Evolutionary conservation across 768 basidiomycete species (phyloP).

Genomic region (Crepidotus variabilis): DNA sequence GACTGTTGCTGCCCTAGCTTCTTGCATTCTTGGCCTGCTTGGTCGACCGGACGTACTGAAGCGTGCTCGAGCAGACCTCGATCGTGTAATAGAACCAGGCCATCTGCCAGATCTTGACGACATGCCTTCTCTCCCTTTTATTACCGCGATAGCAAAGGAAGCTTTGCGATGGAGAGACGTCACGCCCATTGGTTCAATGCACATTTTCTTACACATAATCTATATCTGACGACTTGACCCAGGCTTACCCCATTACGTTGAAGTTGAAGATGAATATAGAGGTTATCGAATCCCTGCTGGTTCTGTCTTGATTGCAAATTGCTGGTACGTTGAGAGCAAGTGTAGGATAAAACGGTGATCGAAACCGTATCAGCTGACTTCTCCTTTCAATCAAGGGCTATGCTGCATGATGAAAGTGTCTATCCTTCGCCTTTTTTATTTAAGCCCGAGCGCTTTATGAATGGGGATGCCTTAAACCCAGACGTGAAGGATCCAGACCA

Average conservation of each 20-base stretch:
- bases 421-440: slow-evolving; percentile 37
- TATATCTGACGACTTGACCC: too few relatives aligned
- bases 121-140: slow-evolving; percentile 24
- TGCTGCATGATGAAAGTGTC: slow-evolving; percentile 31
- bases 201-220: too few relatives aligned
- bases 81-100: slow-evolving; percentile 26
- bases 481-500: slow-evolving; percentile 20
- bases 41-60: slow-evolving; percentile 26
- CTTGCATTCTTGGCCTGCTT: slow-evolving; percentile 30
- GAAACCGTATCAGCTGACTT: too few relatives aligned
- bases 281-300: slow-evolving; percentile 31
- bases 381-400: slow-evolving; percentile 25
- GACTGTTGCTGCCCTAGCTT: slow-evolving; percentile 24
- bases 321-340: slow-evolving; percentile 22
- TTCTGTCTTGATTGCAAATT: slow-evolving; percentile 25
- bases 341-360: too few relatives aligned
- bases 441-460: slow-evolving; percentile 36
- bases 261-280: slow-evolving; percentile 27
- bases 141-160: slow-evolving; percentile 29
- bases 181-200: slow-evolving; percentile 28
- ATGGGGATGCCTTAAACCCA: slow-evolving; percentile 20
- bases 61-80: slow-evolving; percentile 33
- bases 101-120: slow-evolving; percentile 30
- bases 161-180: slow-evolving; percentile 27
- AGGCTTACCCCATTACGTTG: slow-evolving; percentile 11